These are phyloP conservation scores for Camellia oleifera DNA, from an alignment of 179 eudicot genomes.

Conservation along the genomic window DNA sequence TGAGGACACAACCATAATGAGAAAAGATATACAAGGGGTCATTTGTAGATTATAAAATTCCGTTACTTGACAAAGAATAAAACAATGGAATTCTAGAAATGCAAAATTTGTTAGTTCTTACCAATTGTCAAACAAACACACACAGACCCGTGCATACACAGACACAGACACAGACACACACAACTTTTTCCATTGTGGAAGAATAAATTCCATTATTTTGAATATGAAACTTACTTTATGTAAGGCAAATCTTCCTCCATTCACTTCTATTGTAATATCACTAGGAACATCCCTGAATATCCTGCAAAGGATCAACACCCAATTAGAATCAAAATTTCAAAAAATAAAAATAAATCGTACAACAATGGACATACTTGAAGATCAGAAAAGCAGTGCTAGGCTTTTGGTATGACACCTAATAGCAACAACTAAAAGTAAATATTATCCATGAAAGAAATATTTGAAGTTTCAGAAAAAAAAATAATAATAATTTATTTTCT, in stretches of 20 bases:
- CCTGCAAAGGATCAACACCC: slow-evolving; percentile 38
- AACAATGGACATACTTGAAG: not conserved
- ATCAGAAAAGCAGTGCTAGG: not conserved
- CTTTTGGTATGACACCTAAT: not conserved
- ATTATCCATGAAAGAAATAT: not conserved
- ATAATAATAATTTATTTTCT: not conserved
- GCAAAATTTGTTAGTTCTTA: too few species aligned
- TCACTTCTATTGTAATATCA: slow-evolving; percentile 73
- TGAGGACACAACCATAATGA: too few species aligned
- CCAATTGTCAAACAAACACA: not conserved
- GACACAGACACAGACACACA: not conserved
- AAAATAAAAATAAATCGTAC: not conserved
- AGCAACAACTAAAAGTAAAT: not conserved
- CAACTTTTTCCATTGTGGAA: not conserved
- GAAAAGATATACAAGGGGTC: too few species aligned
- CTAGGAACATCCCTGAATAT: slow-evolving; percentile 81
- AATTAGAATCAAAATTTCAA: slow-evolving; percentile 1
- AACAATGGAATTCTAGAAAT: not conserved
- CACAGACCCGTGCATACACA: not conserved
- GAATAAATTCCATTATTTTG: not conserved
- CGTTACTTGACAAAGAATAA: not conserved
- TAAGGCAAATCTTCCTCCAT: slow-evolving; percentile 63
- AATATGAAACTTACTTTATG: slow-evolving; percentile 51
- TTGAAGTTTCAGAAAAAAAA: not conserved
- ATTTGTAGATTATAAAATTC: too few species aligned